phyloP scores from a whole-genome alignment of 2,329 filamentous ascomycete species.

The Boeremia exigua region DNA sequence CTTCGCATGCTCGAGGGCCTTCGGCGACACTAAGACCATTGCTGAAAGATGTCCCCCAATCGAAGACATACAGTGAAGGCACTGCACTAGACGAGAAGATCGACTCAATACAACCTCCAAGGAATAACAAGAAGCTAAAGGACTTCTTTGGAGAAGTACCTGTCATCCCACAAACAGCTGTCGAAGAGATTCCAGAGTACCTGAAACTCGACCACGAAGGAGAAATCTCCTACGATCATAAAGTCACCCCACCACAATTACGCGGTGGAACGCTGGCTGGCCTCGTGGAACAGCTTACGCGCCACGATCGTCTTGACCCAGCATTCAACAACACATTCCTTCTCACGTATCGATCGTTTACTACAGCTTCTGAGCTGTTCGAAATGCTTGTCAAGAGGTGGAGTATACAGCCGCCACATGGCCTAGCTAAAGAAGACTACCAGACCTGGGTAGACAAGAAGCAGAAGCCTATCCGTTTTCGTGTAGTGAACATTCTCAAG shows the following conservation, averaged over 20 bases:
- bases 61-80: conserved; percentile 71
- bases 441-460: conserved; percentile 92
- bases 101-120: conserved; percentile 47
- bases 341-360: conserved; percentile 95
- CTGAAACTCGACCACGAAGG: conserved; percentile 85
- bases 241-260: conserved; percentile 74
- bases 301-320: conserved; percentile 93
- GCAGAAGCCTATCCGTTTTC: conserved; percentile 93
- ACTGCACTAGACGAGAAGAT: conserved; percentile 39
- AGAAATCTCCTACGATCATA: conserved; percentile 89
- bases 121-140: conserved; percentile 57
- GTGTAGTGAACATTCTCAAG: conserved; percentile 96
- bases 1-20: conserved; percentile 36
- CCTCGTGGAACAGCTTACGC: conserved; percentile 91
- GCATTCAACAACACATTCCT: conserved; percentile 98
- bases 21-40: conserved; percentile 51
- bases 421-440: conserved; percentile 75
- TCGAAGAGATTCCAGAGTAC: conserved; percentile 83
- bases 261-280: conserved; percentile 89
- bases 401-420: conserved; percentile 87
- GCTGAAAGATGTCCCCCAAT: conserved; percentile 61
- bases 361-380: conserved; percentile 86
- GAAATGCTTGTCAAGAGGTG: conserved; percentile 91
- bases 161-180: conserved; percentile 53
- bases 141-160: conserved; percentile 61